These are phyloP conservation scores for Apocynum venetum DNA, from an alignment of 257 asterid species.

Conservation along the genomic window DNA sequence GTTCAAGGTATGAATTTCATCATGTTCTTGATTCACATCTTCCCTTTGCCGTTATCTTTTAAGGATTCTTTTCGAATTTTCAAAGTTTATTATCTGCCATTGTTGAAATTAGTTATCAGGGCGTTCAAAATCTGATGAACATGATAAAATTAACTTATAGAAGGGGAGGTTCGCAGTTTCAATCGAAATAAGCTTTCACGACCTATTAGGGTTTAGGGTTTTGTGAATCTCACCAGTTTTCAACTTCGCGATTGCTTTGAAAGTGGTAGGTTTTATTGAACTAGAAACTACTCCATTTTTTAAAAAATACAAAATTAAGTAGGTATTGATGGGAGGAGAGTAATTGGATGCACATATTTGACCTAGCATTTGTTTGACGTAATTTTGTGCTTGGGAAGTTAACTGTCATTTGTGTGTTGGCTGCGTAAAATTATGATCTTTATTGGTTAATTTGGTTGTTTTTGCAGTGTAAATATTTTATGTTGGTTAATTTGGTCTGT, in stretches of 20 bases:
- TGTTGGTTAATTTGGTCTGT: background rate
- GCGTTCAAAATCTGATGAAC: background rate
- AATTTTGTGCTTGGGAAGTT: too few relatives aligned
- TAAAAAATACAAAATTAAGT: background rate
- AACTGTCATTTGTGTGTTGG: background rate
- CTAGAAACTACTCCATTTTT: too few relatives aligned
- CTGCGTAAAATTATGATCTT: background rate
- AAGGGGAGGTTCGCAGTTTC: background rate
- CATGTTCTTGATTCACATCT: background rate
- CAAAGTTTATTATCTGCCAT: background rate
- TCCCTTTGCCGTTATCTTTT: background rate
- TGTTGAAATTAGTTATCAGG: background rate
- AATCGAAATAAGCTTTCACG: background rate
- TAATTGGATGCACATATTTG: background rate
- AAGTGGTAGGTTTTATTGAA: background rate
- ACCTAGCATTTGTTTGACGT: too few relatives aligned
- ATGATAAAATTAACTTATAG: background rate
- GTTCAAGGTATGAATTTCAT: background rate
- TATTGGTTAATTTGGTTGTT: background rate
- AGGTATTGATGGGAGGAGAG: background rate
- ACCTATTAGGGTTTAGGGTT: slow-evolving; percentile 56
- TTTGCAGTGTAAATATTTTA: background rate
- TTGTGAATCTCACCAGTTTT: slow-evolving; percentile 15
- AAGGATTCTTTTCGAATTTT: background rate
- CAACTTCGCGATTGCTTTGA: background rate